Percentiles rank a stretch among this genome's conserved stretches.
These are phyloP conservation scores for Amaranthus cruentus DNA, from an alignment of 148 eudicot genomes.

Conservation along the genomic window DNA sequence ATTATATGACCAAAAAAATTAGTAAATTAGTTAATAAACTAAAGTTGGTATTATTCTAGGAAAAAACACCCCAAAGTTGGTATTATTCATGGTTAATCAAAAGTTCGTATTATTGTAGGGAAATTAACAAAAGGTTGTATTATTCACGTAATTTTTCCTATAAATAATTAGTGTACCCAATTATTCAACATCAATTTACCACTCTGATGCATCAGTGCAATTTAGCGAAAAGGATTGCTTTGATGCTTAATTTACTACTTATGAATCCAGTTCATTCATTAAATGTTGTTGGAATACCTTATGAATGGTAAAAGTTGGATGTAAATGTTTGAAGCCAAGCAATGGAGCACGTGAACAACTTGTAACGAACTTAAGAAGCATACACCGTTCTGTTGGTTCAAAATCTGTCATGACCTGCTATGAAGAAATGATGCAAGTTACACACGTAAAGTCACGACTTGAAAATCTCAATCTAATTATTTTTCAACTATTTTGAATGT, in stretches of 20 bases:
- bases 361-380: slow-evolving; percentile 90
- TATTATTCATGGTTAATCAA: too few species aligned
- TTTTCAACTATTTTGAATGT: neutral
- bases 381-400: slow-evolving; percentile 84
- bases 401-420: slow-evolving; percentile 68
- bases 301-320: slow-evolving; percentile 90
- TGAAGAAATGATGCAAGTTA: slow-evolving; percentile 2
- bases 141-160: too few species aligned
- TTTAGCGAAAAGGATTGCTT: too few species aligned
- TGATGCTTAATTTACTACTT: neutral
- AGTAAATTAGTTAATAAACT: too few species aligned
- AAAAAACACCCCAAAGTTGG: too few species aligned
- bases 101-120: neutral
- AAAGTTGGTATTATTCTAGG: too few species aligned
- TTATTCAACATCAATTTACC: neutral
- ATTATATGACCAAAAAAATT: too few species aligned
- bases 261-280: neutral
- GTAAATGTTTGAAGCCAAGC: slow-evolving; percentile 92
- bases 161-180: neutral
- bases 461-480: neutral
- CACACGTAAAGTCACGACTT: neutral
- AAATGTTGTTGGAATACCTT: slow-evolving; percentile 45
- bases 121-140: neutral
- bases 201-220: too few species aligned
- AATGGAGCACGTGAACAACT: slow-evolving; percentile 97